A percentile compares a stretch with the other conserved stretches of the same genome.
These are phyloP conservation scores for Fusarium nygamai DNA, from an alignment of 2,329 filamentous ascomycete species.

Conservation along the genomic window DNA sequence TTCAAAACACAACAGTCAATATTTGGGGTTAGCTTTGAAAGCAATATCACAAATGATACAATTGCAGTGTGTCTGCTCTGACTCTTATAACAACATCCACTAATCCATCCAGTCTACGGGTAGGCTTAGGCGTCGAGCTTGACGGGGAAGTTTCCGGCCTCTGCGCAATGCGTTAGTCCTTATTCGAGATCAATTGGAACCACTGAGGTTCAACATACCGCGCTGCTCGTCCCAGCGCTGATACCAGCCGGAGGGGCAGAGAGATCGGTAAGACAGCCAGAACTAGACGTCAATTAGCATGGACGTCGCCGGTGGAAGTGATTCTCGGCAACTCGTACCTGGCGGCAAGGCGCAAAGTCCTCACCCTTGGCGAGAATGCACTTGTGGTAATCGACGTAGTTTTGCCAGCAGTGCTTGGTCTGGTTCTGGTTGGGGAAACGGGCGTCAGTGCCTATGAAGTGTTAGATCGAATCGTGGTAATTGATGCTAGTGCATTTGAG, in stretches of 20 bases:
- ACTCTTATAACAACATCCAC: constrained; percentile 44
- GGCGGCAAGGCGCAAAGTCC: constrained; percentile 95
- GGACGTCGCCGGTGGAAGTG: background rate
- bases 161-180: constrained; percentile 54
- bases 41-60: constrained; percentile 50
- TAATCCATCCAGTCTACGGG: constrained; percentile 33
- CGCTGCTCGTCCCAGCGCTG: constrained; percentile 97
- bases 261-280: constrained; percentile 93
- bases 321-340: constrained; percentile 66
- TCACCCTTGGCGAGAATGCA: constrained; percentile 98
- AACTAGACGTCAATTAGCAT: constrained; percentile 69
- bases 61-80: constrained; percentile 49
- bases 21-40: constrained; percentile 42
- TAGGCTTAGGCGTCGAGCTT: constrained; percentile 67
- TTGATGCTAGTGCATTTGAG: constrained; percentile 40
- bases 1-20: constrained; percentile 34
- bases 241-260: constrained; percentile 96
- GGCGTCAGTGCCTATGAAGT: constrained; percentile 86
- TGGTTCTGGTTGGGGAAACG: constrained; percentile 99
- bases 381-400: constrained; percentile 99
- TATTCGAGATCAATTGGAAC: constrained; percentile 11
- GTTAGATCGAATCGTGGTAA: constrained; percentile 29
- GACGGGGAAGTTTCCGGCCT: constrained; percentile 74
- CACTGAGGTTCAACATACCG: constrained; percentile 66
- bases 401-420: constrained; percentile 99